phyloP scores from a whole-genome alignment of 2,329 filamentous ascomycete species.

The Penicillium sp. region DNA sequence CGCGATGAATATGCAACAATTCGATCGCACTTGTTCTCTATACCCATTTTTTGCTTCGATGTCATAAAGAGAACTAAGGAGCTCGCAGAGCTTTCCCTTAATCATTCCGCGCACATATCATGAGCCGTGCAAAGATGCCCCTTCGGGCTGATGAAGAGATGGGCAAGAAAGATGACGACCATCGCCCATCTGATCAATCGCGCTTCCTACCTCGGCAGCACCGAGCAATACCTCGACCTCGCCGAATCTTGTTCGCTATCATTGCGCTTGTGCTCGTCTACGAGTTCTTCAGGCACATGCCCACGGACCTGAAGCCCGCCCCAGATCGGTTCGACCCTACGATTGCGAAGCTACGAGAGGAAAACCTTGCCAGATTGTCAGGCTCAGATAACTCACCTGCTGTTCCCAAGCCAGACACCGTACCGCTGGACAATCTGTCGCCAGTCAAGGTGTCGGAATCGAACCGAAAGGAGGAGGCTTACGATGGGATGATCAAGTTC shows the following conservation, averaged over 20 bases:
- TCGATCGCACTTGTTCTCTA: not conserved
- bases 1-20: not conserved
- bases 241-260: constrained; percentile 53
- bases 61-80: not conserved
- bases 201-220: constrained; percentile 35
- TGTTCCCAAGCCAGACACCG: constrained; percentile 11
- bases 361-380: constrained; percentile 6
- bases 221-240: constrained; percentile 41
- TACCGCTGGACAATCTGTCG: constrained; percentile 12
- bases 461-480: constrained; percentile 37
- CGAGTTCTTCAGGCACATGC: constrained; percentile 65
- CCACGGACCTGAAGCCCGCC: constrained; percentile 48
- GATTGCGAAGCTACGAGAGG: constrained; percentile 20
- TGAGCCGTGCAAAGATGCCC: constrained; percentile 44
- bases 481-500: constrained; percentile 70
- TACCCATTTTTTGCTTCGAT: not conserved
- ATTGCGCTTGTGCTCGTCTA: constrained; percentile 57
- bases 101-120: constrained; percentile 25
- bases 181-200: constrained; percentile 41
- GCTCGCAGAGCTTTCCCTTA: constrained; percentile 23
- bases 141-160: constrained; percentile 61
- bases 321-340: constrained; percentile 33
- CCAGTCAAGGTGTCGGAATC: constrained; percentile 14
- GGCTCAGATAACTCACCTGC: constrained; percentile 10
- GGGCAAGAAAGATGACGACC: constrained; percentile 65